phyloP scores from a whole-genome alignment of 148 eudicot genomes.

The Polygonum maritimum region DNA sequence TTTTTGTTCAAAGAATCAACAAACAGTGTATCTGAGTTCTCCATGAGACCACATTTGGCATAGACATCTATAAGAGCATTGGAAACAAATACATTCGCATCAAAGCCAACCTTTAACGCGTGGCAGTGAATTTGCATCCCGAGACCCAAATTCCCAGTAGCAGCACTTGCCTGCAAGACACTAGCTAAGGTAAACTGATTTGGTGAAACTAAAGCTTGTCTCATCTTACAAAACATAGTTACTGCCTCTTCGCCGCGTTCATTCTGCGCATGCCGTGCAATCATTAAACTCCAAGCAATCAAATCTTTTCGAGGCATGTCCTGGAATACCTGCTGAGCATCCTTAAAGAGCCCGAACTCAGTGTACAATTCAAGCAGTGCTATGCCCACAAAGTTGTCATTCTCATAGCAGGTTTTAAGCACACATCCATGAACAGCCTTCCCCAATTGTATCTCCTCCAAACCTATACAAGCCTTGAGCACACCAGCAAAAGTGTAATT shows the following conservation, averaged over 20 bases:
- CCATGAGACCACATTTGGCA: constrained; percentile 72
- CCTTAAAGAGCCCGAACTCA: constrained; percentile 43
- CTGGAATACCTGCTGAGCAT: constrained; percentile 55
- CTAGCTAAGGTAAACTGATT: constrained; percentile 80
- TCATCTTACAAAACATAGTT: constrained; percentile 51
- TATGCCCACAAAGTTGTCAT: constrained; percentile 52
- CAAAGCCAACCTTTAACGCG: constrained; percentile 56
- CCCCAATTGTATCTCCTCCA: constrained; percentile 32
- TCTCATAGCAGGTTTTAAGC: constrained; percentile 52
- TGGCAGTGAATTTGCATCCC: constrained; percentile 62
- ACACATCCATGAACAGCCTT: constrained; percentile 51
- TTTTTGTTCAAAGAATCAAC: constrained; percentile 37
- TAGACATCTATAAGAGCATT: constrained; percentile 86
- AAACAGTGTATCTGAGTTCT: constrained; percentile 47
- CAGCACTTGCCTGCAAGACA: constrained; percentile 69
- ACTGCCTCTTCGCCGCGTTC: constrained; percentile 49
- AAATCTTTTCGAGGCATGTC: constrained; percentile 58
- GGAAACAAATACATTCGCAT: constrained; percentile 43
- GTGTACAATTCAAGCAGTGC: constrained; percentile 73
- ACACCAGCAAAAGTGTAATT: constrained; percentile 61
- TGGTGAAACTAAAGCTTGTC: constrained; percentile 47
- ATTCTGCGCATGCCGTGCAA: constrained; percentile 71
- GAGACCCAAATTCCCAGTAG: constrained; percentile 24
- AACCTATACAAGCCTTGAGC: constrained; percentile 72
- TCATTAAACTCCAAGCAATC: constrained; percentile 82